phyloP scores from a whole-genome alignment of 345 rosid genomes.

The Ailanthus altissimus region DNA sequence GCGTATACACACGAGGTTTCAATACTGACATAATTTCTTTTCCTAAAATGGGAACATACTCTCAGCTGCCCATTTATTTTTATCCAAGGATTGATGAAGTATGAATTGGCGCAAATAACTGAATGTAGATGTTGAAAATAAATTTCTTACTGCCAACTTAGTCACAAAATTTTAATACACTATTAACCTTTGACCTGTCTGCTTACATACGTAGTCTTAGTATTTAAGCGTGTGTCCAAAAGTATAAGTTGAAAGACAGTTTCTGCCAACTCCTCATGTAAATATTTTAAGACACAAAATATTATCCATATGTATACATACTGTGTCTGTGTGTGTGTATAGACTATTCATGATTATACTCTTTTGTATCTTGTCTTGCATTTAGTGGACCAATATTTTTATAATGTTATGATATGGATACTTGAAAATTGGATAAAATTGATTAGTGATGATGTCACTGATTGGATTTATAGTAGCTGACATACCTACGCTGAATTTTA shows the following conservation, averaged over 20 bases:
- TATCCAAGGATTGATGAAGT: not conserved
- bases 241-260: not conserved
- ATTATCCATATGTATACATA: not conserved
- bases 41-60: not conserved
- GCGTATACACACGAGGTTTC: not conserved
- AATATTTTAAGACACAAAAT: not conserved
- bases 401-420: not conserved
- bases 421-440: not conserved
- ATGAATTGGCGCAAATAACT: not conserved
- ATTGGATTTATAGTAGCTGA: not conserved
- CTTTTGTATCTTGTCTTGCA: not conserved
- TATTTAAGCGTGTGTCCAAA: not conserved
- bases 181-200: not conserved
- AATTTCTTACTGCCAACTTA: not conserved
- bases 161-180: not conserved
- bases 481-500: not conserved
- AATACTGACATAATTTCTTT: not conserved
- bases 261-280: not conserved
- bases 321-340: not conserved
- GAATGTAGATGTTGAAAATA: not conserved
- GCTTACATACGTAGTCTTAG: not conserved
- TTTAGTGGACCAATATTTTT: not conserved
- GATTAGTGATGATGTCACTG: not conserved
- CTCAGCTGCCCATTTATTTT: not conserved
- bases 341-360: not conserved